Conservation (phyloP, 768 basidiomycete genomes). For the Agaricus subrufescens region DNA sequence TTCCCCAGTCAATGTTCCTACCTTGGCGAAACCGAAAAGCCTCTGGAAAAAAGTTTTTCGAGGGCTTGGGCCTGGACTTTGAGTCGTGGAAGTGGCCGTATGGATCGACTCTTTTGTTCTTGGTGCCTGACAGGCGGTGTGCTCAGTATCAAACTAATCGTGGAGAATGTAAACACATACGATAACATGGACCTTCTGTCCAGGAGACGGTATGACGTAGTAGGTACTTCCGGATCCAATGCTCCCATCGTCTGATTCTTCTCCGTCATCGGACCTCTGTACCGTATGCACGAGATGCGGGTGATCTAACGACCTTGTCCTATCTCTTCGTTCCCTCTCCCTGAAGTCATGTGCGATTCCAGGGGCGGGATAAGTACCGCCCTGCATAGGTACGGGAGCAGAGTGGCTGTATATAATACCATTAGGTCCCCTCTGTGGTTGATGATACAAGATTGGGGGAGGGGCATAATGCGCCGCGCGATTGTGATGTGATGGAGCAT, state of each 20-base stretch:
- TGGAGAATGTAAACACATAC: conserved; percentile 39
- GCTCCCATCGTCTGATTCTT: conserved; percentile 28
- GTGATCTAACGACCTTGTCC: conserved; percentile 16
- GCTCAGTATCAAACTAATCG: conserved; percentile 12
- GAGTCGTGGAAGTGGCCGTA: conserved; percentile 56
- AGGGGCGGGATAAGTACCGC: conserved; percentile 30
- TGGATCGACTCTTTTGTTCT: conserved; percentile 47
- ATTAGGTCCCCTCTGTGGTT: conserved; percentile 47
- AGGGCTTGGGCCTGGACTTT: conserved; percentile 42
- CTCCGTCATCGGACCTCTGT: conserved; percentile 10
- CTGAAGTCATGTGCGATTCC: conserved; percentile 33
- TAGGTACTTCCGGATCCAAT: conserved; percentile 65
- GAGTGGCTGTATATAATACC: conserved; percentile 70
- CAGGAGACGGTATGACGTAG: conserved; percentile 64
- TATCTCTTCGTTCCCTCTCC: conserved; percentile 21
- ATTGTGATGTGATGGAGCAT: conserved; percentile 46
- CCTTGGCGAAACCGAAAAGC: conserved; percentile 45
- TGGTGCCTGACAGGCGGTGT: conserved; percentile 24
- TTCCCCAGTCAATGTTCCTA: conserved; percentile 29
- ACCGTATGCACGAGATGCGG: conserved; percentile 8
- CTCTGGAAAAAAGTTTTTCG: conserved; percentile 60
- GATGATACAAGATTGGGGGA: conserved; percentile 54
- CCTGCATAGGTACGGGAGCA: conserved; percentile 40
- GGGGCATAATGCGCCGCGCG: conserved; percentile 51
- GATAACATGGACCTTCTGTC: conserved; percentile 73